Conservation (phyloP, 768 basidiomycete species). For the Tricholoma hemisulphureum region DNA sequence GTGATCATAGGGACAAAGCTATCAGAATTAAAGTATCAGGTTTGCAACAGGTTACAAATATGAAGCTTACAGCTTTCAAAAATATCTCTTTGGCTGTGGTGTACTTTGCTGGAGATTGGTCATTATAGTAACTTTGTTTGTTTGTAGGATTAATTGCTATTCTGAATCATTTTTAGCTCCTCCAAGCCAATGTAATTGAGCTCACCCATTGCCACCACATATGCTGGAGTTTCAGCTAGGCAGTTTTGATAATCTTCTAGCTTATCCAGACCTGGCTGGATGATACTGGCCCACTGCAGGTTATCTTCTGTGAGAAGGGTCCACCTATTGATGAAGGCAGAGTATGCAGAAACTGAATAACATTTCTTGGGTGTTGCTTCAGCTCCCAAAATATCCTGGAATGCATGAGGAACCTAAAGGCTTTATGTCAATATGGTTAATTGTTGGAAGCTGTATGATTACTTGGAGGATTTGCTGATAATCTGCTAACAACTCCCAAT, state of each 20-base stretch:
- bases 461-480: no score
- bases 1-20: background rate
- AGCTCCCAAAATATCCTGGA: constrained; percentile 20
- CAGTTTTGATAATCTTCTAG: constrained; percentile 13
- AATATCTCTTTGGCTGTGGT: background rate
- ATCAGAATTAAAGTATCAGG: background rate
- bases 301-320: constrained; percentile 2
- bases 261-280: constrained; percentile 19
- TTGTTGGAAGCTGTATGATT: no score
- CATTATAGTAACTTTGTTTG: constrained; percentile 2
- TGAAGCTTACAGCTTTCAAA: background rate
- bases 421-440: background rate
- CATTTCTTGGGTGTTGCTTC: constrained; percentile 23
- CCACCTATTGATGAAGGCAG: constrained; percentile 18
- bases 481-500: constrained; percentile 24
- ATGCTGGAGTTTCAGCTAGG: constrained; percentile 9
- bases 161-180: background rate
- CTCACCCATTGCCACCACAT: constrained; percentile 16
- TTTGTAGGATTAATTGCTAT: constrained; percentile 13
- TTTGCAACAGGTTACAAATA: background rate
- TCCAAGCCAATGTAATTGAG: background rate
- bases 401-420: constrained; percentile 23
- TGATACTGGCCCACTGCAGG: constrained; percentile 11
- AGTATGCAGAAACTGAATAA: constrained; percentile 17
- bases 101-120: background rate